phyloP scores from a whole-genome alignment of 805 yeast species.

The Candida verbasci region DNA sequence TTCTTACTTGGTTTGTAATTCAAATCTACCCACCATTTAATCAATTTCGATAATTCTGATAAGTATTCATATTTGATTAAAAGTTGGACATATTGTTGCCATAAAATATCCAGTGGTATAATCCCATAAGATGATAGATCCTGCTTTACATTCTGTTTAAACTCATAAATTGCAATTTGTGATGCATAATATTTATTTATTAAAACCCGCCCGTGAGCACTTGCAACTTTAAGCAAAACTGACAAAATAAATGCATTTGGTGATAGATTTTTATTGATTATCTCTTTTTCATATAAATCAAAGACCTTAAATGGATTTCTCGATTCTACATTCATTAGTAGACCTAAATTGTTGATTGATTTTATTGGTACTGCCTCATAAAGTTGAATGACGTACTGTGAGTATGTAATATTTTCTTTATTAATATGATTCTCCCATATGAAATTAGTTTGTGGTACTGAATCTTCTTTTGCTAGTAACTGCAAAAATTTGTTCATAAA shows the following conservation, averaged over 20 bases:
- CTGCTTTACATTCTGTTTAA: conserved; percentile 26
- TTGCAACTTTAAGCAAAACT: conserved; percentile 49
- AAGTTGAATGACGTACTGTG: conserved; percentile 1
- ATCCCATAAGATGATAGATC: conserved; percentile 12
- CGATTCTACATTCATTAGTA: conserved; percentile 35
- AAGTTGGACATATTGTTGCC: conserved; percentile 51
- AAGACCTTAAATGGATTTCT: conserved; percentile 25
- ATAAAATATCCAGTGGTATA: conserved; percentile 43
- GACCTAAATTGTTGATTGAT: conserved; percentile 25
- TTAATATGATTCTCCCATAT: conserved; percentile 14
- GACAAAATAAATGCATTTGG: conserved; percentile 30
- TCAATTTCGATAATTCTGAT: conserved; percentile 45
- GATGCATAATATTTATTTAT: conserved; percentile 37
- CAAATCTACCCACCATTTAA: conserved; percentile 53
- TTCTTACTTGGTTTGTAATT: conserved; percentile 37
- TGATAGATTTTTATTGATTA: conserved; percentile 11
- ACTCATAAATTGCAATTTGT: conserved; percentile 57
- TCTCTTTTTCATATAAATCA: conserved; percentile 23
- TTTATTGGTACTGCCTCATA: conserved; percentile 16
- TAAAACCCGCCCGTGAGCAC: conserved; percentile 25
- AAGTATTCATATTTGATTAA: conserved; percentile 44
- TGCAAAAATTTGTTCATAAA: conserved; percentile 26
- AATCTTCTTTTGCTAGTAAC: conserved; percentile 16
- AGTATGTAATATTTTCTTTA: background rate
- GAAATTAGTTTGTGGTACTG: conserved; percentile 6